These are phyloP conservation scores for Erodium moschatum DNA, from an alignment of 441 rosid species.

Conservation along the genomic window DNA sequence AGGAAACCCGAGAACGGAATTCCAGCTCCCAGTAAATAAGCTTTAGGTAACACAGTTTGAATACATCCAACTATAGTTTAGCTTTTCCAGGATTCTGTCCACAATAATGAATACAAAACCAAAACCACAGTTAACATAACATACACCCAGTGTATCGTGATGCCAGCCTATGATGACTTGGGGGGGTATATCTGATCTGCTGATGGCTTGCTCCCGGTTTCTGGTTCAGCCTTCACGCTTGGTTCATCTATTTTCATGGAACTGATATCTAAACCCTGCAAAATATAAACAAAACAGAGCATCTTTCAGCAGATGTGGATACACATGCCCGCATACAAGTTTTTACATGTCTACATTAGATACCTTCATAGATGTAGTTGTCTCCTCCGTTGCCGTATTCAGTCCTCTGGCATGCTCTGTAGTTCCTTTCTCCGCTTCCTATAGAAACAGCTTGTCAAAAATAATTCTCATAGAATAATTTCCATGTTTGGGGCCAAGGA, in stretches of 20 bases:
- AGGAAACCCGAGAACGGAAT: no score
- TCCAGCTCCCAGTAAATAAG: background rate
- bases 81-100: background rate
- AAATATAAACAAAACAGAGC: constrained; percentile 2
- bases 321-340: no score
- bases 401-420: constrained; percentile 47
- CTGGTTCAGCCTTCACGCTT: constrained; percentile 47
- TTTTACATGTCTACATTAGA: no score
- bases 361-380: constrained; percentile 11
- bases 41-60: background rate
- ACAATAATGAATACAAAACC: background rate
- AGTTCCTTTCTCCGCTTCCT: constrained; percentile 50
- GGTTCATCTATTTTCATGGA: constrained; percentile 54
- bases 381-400: constrained; percentile 40
- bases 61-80: background rate
- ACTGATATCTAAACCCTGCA: constrained; percentile 43
- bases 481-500: no score
- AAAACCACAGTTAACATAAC: background rate
- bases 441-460: constrained; percentile 8
- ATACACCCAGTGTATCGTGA: background rate
- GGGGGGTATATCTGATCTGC: constrained; percentile 32
- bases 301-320: background rate
- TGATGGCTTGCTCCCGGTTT: constrained; percentile 36
- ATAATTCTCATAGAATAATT: no score
- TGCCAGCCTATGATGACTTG: constrained; percentile 25